Percentiles rank a stretch among this genome's conserved stretches.
phyloP scores from a whole-genome alignment of 768 basidiomycete species.

The Kwoniella botswanensis region DNA sequence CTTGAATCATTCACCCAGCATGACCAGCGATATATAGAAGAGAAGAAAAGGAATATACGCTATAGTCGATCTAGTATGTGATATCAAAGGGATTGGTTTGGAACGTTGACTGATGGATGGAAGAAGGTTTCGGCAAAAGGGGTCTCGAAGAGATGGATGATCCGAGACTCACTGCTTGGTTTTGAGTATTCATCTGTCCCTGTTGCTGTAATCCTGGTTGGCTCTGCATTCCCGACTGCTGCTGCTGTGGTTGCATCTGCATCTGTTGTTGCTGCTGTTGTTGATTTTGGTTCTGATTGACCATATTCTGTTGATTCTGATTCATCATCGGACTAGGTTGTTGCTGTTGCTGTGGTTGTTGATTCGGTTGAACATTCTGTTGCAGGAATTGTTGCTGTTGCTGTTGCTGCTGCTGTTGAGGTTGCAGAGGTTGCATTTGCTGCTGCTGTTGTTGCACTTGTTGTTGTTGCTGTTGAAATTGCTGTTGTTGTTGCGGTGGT shows the following conservation, averaged over 20 bases:
- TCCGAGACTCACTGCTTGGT: conserved; percentile 18
- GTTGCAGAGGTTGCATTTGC: conserved; percentile 2
- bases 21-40: background rate
- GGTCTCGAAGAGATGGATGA: background rate
- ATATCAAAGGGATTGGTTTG: too few relatives aligned
- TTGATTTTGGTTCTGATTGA: conserved; percentile 7
- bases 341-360: background rate
- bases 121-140: background rate
- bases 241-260: conserved; percentile 16
- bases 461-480: conserved; percentile 21
- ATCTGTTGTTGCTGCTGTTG: conserved; percentile 30
- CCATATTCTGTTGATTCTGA: conserved; percentile 11
- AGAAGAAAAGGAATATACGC: background rate
- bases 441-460: conserved; percentile 23
- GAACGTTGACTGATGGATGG: background rate
- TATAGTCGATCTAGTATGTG: background rate
- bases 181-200: conserved; percentile 22
- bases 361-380: background rate
- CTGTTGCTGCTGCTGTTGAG: background rate
- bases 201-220: conserved; percentile 26
- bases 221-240: conserved; percentile 13
- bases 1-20: background rate
- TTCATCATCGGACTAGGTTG: conserved; percentile 15
- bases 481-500: conserved; percentile 13
- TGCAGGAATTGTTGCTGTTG: background rate